Evolutionary conservation across 129 eudicot genomes (phyloP).

Genomic region (Flaveria bidentis): DNA sequence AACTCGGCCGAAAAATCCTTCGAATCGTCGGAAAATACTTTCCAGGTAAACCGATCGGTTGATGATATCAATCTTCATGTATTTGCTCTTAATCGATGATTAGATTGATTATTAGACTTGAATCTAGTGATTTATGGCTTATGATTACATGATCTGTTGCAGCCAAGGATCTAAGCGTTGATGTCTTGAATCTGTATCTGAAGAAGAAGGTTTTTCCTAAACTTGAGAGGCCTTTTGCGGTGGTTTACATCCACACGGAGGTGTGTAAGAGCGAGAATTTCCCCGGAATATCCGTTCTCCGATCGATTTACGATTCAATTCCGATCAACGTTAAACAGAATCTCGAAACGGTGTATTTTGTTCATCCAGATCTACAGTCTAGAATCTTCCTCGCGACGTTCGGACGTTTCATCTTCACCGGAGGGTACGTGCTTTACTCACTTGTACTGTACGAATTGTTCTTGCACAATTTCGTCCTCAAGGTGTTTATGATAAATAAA

Average conservation of each 20-base stretch:
- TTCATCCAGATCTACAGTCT: slow-evolving; percentile 84
- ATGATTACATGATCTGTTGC: background rate
- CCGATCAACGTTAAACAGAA: slow-evolving; percentile 52
- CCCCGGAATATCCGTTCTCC: slow-evolving; percentile 66
- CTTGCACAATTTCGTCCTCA: background rate
- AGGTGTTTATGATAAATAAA: no score
- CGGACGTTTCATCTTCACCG: slow-evolving; percentile 67
- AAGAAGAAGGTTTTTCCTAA: slow-evolving; percentile 58
- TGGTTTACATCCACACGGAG: slow-evolving; percentile 72
- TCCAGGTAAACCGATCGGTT: slow-evolving; percentile 42
- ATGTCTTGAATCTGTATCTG: slow-evolving; percentile 60
- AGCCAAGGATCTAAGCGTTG: slow-evolving; percentile 53
- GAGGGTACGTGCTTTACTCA: slow-evolving; percentile 38
- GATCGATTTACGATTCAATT: slow-evolving; percentile 59
- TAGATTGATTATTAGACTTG: background rate
- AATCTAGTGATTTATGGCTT: background rate
- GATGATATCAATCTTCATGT: background rate
- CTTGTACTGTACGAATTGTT: slow-evolving; percentile 11
- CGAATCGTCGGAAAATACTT: slow-evolving; percentile 58
- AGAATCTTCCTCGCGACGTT: slow-evolving; percentile 81
- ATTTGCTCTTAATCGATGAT: no score
- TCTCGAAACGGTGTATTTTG: slow-evolving; percentile 65
- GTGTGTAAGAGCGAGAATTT: slow-evolving; percentile 60
- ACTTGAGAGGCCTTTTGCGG: slow-evolving; percentile 52
- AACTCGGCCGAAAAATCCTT: slow-evolving; percentile 51